These are phyloP conservation scores for Pichia sp. DNA, from an alignment of 1,139 yeast species.

Conservation along the genomic window DNA sequence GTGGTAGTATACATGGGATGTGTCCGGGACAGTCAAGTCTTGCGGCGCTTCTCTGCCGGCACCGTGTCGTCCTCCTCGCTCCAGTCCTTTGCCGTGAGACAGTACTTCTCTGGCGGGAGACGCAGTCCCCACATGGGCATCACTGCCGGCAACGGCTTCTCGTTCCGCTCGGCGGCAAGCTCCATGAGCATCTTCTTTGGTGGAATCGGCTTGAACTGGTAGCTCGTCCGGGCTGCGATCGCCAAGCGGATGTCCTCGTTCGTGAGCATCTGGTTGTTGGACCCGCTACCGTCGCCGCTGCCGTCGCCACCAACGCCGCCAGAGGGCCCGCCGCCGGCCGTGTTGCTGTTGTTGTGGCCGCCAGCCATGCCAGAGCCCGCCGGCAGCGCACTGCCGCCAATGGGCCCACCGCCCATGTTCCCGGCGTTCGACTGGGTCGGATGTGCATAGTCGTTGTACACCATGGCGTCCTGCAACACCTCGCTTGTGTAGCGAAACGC, in stretches of 20 bases:
- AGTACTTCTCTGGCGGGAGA: slow-evolving; percentile 95
- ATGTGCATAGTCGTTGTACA: slow-evolving; percentile 80
- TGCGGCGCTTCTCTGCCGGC: slow-evolving; percentile 1
- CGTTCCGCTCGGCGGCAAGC: slow-evolving; percentile 86
- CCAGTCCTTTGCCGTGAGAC: slow-evolving; percentile 82
- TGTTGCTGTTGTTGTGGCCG: neutral
- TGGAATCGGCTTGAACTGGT: slow-evolving; percentile 90
- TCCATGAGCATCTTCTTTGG: slow-evolving; percentile 88
- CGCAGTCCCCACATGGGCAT: slow-evolving; percentile 91
- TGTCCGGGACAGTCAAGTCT: neutral
- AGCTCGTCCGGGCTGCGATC: slow-evolving; percentile 86
- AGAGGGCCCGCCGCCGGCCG: neutral
- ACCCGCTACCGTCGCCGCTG: slow-evolving; percentile 1
- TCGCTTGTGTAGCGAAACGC: slow-evolving; percentile 88
- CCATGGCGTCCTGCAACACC: slow-evolving; percentile 80
- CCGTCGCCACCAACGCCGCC: neutral
- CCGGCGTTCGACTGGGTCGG: slow-evolving; percentile 35
- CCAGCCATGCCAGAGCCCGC: neutral
- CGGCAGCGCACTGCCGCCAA: neutral
- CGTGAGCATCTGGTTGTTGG: slow-evolving; percentile 37
- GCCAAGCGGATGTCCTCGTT: slow-evolving; percentile 92
- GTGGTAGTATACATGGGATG: neutral
- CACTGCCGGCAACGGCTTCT: slow-evolving; percentile 85
- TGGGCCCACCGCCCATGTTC: slow-evolving; percentile 28
- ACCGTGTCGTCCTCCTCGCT: slow-evolving; percentile 24